Evolutionary conservation across 176 grass and related monocot genomes (phyloP).

Genomic region (Saccharum spontaneum): DNA sequence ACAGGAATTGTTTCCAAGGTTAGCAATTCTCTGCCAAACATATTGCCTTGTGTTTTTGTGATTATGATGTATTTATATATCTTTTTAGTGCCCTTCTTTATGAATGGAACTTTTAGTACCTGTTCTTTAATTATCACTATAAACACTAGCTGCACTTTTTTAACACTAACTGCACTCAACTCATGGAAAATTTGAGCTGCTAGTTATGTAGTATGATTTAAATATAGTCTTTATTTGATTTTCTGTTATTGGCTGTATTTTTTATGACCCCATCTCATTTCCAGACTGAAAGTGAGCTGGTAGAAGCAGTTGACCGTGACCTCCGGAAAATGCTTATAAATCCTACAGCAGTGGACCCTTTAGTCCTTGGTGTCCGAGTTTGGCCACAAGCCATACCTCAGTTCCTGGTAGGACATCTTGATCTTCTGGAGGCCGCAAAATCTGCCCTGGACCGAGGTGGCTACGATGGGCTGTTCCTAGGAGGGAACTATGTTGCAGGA

Average conservation of each 20-base stretch:
- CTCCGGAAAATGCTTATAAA: conserved; percentile 91
- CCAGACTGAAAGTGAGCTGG: conserved; percentile 75
- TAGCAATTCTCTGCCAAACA: conserved; percentile 2
- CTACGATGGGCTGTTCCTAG: conserved; percentile 67
- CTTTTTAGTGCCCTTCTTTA: neutral
- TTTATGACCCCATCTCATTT: conserved; percentile 6
- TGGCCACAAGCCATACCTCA: conserved; percentile 96
- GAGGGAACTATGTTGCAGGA: conserved; percentile 88
- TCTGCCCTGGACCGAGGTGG: conserved; percentile 45
- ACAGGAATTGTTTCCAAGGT: conserved; percentile 92
- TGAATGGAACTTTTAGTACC: neutral
- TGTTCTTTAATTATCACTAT: neutral
- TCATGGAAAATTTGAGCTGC: neutral
- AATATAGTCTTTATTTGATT: neutral
- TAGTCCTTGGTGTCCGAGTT: conserved; percentile 69
- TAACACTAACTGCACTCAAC: neutral
- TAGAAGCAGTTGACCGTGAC: conserved; percentile 82
- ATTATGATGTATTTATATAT: neutral
- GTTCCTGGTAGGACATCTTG: conserved; percentile 83
- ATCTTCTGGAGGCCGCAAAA: conserved; percentile 67
- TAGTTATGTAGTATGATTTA: conserved; percentile 1
- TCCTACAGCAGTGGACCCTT: conserved; percentile 60
- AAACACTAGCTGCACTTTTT: neutral
- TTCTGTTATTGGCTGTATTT: neutral
- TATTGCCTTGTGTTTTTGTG: neutral